phyloP scores from a whole-genome alignment of 352 stramenopile species.

The Pythium oligandrum region DNA sequence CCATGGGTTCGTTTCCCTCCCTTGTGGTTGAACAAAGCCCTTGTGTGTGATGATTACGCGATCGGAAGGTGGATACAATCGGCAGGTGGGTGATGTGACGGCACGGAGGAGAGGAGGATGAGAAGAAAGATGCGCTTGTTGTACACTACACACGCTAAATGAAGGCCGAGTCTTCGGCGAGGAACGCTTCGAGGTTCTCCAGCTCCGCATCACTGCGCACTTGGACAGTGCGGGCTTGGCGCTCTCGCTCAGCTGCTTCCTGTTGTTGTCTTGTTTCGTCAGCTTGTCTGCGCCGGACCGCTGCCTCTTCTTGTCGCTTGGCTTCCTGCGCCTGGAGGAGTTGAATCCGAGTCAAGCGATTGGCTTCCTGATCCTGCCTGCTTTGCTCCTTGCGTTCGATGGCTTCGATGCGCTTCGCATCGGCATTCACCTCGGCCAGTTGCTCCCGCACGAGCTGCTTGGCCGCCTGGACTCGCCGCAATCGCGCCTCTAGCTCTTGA shows the following conservation, averaged over 20 bases:
- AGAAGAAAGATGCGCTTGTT: too few species aligned
- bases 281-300: conserved; percentile 8
- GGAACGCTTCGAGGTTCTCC: conserved; percentile 59
- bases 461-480: conserved; percentile 42
- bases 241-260: conserved; percentile 27
- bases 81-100: too few species aligned
- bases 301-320: conserved; percentile 23
- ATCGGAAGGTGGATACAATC: too few species aligned
- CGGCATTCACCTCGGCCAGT: conserved; percentile 27
- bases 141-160: conserved; percentile 19
- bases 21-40: too few species aligned
- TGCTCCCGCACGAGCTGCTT: conserved; percentile 33
- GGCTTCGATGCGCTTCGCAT: conserved; percentile 14
- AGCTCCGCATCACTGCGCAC: conserved; percentile 31
- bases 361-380: conserved; percentile 16
- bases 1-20: too few species aligned
- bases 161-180: conserved; percentile 42
- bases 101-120: too few species aligned
- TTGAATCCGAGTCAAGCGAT: conserved; percentile 49
- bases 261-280: conserved; percentile 6
- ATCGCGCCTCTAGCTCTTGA: conserved; percentile 32
- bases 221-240: conserved; percentile 41
- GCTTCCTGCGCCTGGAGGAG: conserved; percentile 57
- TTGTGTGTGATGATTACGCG: too few species aligned
- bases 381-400: conserved; percentile 14